Evolutionary conservation across 805 yeast species (phyloP), one percentile per base, ranked within the genome.

Genomic region (Wickerhamiella domercqiae): DNA sequence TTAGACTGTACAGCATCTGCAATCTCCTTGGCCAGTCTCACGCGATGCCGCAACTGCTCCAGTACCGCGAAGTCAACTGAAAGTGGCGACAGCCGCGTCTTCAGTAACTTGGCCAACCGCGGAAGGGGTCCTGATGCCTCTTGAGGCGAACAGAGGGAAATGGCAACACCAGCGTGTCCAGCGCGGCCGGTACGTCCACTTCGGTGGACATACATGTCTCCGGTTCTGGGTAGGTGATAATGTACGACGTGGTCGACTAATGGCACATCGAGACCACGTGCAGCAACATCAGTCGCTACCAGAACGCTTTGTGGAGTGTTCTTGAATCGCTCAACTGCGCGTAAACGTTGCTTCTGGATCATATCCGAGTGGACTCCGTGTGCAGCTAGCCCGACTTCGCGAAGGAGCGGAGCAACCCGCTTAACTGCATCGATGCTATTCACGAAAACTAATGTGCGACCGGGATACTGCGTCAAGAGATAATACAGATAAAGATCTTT

Each of bases 181-280:
- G 93, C 96, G 65, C 98, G 78, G 0, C 94, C 97, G n/a, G 98
- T 90, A 69, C 98, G 75, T 43, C 98, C 98, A 1, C 95, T 81
- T 56, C 98, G 70, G 59, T 90, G 98, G 48, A 90, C 76, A 53
- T 90, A 90, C 36, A 83, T 75, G 53, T 90, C 98, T 0, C 96
- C 96, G 13, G 93, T 68, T 44, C 97, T 68, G 7, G 98, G 97
- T 44, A 90, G 66, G 59, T 90, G 96, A 53, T 87, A 90, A 57
- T 90, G 98, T 16, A 87, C 80, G 35, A 90, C 97, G 57, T 90
- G 97, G 49, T 84, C 77, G 36, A 90, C 86, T 34, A 70, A 71
- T 2, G 93, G 78, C 38, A 90, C 83, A 65, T 90, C 98, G 42
- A 90, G 67, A 42, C 98, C 98, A 65, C 98, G 73, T 3, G 98